These are phyloP conservation scores for Trifolium repens DNA, from an alignment of 306 rosid genomes.

Conservation along the genomic window DNA sequence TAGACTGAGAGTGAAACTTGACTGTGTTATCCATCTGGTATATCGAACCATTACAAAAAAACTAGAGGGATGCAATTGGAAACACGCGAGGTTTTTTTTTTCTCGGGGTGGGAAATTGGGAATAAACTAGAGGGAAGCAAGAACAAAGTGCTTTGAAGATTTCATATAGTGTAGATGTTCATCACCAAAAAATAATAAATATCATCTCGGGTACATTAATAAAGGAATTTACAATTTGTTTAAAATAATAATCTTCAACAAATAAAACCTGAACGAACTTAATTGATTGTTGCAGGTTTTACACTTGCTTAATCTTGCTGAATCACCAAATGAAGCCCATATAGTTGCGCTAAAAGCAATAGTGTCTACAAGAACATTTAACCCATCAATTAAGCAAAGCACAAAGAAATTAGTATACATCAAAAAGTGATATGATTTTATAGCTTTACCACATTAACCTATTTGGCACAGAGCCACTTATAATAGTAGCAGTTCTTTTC, in stretches of 20 bases:
- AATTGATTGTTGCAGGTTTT: conserved; percentile 12
- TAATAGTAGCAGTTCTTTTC: conserved; percentile 28
- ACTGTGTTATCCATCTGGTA: not conserved
- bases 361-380: conserved; percentile 34
- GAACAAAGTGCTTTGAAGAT: conserved; percentile 23
- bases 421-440: conserved; percentile 11
- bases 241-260: conserved; percentile 11
- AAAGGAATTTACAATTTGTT: conserved; percentile 25
- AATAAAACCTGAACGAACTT: conserved; percentile 30
- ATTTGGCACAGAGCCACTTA: conserved; percentile 4
- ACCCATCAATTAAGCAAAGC: conserved; percentile 13
- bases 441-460: conserved; percentile 33
- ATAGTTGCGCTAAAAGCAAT: conserved; percentile 8
- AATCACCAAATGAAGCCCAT: conserved; percentile 17
- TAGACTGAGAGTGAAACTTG: conserved; percentile 9
- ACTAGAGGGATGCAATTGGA: too few species aligned
- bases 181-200: conserved; percentile 28
- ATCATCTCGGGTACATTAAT: conserved; percentile 3
- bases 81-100: too few species aligned
- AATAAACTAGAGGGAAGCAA: conserved; percentile 16
- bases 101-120: not conserved
- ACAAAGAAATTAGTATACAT: conserved; percentile 5
- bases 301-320: conserved; percentile 19
- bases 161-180: not conserved
- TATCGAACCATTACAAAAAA: not conserved